phyloP scores from a whole-genome alignment of 495 filamentous ascomycete genomes.

The Hypoxylon cercidicola region DNA sequence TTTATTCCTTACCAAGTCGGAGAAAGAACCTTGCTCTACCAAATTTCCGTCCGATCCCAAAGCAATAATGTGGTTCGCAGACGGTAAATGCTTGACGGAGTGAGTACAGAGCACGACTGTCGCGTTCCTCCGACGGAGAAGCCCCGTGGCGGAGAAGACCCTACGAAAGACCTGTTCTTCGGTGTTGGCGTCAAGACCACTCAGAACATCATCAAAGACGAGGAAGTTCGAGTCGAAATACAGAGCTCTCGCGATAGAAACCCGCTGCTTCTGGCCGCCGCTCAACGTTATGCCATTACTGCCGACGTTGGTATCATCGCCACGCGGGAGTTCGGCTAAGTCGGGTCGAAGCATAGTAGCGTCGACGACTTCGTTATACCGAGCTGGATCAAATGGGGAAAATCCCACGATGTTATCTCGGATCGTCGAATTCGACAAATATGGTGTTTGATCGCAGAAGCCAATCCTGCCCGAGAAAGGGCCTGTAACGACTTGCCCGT shows the following conservation, averaged over 20 bases:
- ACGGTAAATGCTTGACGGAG: slow-evolving; percentile 51
- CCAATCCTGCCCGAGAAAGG: slow-evolving; percentile 17
- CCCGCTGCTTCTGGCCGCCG: slow-evolving; percentile 73
- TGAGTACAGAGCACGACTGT: slow-evolving; percentile 63
- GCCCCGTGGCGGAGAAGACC: slow-evolving; percentile 64
- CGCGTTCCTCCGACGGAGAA: slow-evolving; percentile 60
- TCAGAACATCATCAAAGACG: slow-evolving; percentile 70
- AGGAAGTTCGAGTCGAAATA: slow-evolving; percentile 66
- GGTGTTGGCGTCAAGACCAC: slow-evolving; percentile 68
- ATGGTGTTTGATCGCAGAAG: slow-evolving; percentile 51
- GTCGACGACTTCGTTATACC: slow-evolving; percentile 69
- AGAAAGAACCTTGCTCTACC: slow-evolving; percentile 55
- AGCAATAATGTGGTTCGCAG: slow-evolving; percentile 59
- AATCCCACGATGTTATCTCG: slow-evolving; percentile 65
- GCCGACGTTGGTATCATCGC: slow-evolving; percentile 69
- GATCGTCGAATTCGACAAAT: slow-evolving; percentile 69
- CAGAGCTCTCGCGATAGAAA: slow-evolving; percentile 68
- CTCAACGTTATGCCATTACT: slow-evolving; percentile 71
- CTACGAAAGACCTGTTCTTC: slow-evolving; percentile 69
- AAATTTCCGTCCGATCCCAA: slow-evolving; percentile 52
- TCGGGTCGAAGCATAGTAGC: slow-evolving; percentile 70
- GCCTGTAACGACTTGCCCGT: slow-evolving; percentile 33
- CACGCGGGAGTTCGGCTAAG: slow-evolving; percentile 61
- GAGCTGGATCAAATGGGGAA: slow-evolving; percentile 60
- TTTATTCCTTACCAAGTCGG: slow-evolving; percentile 39